These are phyloP conservation scores for Aspergillus pseudotamarii DNA, from an alignment of 2,329 filamentous ascomycete genomes.

Conservation along the genomic window DNA sequence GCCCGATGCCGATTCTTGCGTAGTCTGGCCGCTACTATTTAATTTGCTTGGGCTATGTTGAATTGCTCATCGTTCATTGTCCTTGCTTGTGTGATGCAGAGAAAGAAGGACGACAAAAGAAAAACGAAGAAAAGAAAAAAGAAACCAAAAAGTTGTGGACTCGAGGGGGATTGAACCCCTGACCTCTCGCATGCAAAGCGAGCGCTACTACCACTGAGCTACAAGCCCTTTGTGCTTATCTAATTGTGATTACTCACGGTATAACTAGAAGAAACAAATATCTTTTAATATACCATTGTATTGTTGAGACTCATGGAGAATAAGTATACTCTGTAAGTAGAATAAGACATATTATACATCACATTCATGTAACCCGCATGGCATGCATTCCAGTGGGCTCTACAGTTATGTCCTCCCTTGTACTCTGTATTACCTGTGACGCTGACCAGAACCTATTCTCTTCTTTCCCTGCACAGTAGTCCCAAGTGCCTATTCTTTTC, in stretches of 20 bases:
- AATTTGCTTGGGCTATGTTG: no score
- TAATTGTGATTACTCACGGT: no score
- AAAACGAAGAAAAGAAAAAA: no score
- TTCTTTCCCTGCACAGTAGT: neutral
- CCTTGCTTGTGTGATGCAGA: no score
- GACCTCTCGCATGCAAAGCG: slow-evolving; percentile 7
- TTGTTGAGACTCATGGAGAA: no score
- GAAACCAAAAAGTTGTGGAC: neutral
- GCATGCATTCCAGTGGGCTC: neutral
- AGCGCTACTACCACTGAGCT: slow-evolving; percentile 7
- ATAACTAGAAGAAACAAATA: no score
- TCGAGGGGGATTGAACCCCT: slow-evolving; percentile 7
- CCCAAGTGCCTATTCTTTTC: neutral
- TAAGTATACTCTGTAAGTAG: no score
- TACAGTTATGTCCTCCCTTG: neutral
- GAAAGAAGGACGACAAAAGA: neutral
- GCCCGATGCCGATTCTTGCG: no score
- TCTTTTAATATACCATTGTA: no score
- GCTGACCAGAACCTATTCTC: neutral
- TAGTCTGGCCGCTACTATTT: no score
- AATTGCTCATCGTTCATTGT: no score
- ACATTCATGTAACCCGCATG: neutral
- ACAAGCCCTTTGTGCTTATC: slow-evolving; percentile 2
- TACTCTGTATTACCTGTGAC: neutral
- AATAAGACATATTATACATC: neutral